These are phyloP conservation scores for Calonectria ilicicola DNA, from an alignment of 2,329 filamentous ascomycete genomes.

Conservation along the genomic window DNA sequence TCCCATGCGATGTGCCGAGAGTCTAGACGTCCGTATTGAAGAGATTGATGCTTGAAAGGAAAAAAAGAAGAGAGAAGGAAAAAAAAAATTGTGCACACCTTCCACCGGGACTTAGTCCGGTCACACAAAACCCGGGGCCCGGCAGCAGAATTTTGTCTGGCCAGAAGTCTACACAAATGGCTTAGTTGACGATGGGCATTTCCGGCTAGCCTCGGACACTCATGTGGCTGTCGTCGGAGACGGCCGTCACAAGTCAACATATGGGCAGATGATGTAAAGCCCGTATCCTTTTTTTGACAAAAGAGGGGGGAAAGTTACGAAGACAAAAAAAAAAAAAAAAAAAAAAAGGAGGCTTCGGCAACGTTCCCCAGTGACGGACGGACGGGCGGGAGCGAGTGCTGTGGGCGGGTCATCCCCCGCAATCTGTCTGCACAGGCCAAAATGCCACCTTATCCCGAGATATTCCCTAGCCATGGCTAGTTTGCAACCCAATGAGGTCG, in stretches of 20 bases:
- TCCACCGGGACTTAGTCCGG: conserved; percentile 35
- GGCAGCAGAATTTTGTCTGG: conserved; percentile 26
- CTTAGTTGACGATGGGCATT: conserved; percentile 29
- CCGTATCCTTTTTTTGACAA: too few species aligned
- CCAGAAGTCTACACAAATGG: conserved; percentile 22
- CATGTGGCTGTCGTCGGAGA: conserved; percentile 24
- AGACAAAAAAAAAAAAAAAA: too few species aligned
- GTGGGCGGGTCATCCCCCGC: conserved; percentile 33
- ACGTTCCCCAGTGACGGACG: conserved; percentile 1
- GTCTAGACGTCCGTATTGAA: too few species aligned
- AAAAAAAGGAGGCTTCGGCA: background rate
- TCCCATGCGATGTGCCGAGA: too few species aligned
- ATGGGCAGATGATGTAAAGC: too few species aligned
- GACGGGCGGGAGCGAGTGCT: conserved; percentile 26
- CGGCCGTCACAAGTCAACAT: background rate
- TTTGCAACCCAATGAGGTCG: conserved; percentile 32
- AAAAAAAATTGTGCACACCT: conserved; percentile 10
- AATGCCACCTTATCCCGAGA: conserved; percentile 34
- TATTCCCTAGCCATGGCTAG: conserved; percentile 39
- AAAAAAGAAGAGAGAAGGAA: too few species aligned
- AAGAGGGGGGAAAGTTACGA: too few species aligned
- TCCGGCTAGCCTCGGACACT: conserved; percentile 34
- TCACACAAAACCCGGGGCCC: conserved; percentile 30
- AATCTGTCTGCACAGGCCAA: conserved; percentile 32
- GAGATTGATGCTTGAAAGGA: too few species aligned